A percentile compares a stretch with the other conserved stretches of the same genome.
phyloP scores from a whole-genome alignment of 1,284 basidiomycete species.

The Boletellus sp. region DNA sequence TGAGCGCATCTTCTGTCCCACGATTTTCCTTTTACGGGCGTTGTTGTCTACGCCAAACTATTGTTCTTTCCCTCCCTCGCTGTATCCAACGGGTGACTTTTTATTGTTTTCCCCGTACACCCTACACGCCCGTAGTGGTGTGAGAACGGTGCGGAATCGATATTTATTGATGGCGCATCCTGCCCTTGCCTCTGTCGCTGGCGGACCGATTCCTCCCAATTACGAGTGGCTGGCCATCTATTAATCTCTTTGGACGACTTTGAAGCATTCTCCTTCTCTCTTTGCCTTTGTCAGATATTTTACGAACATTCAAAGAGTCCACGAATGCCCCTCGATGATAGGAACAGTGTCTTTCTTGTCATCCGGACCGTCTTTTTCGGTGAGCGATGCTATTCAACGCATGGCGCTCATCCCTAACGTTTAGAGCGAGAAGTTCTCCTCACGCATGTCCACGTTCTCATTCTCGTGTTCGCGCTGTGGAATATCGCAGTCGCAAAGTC shows the following conservation, averaged over 20 bases:
- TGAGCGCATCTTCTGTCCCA: neutral
- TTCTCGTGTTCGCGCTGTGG: constrained; percentile 57
- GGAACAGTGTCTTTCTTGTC: constrained; percentile 46
- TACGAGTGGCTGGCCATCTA: constrained; percentile 13
- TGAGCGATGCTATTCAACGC: constrained; percentile 32
- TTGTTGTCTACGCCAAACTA: neutral
- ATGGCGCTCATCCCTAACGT: neutral
- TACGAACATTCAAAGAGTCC: constrained; percentile 13
- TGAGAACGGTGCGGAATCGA: constrained; percentile 6
- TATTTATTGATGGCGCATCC: constrained; percentile 15
- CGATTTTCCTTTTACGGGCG: constrained; percentile 24
- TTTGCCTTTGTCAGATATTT: constrained; percentile 4
- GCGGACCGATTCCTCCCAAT: constrained; percentile 15
- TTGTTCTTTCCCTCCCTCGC: constrained; percentile 12
- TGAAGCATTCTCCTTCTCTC: neutral
- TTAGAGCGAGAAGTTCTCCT: constrained; percentile 45
- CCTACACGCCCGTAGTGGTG: neutral
- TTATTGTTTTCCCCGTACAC: constrained; percentile 14
- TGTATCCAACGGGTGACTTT: neutral
- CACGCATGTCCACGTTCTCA: constrained; percentile 47
- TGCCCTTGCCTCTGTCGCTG: constrained; percentile 12
- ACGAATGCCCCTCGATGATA: constrained; percentile 14
- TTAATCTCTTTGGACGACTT: neutral
- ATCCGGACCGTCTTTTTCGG: constrained; percentile 56
- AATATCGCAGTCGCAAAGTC: constrained; percentile 43